Conservation (phyloP, 495 filamentous ascomycete species). For the Xylaria acuta region DNA sequence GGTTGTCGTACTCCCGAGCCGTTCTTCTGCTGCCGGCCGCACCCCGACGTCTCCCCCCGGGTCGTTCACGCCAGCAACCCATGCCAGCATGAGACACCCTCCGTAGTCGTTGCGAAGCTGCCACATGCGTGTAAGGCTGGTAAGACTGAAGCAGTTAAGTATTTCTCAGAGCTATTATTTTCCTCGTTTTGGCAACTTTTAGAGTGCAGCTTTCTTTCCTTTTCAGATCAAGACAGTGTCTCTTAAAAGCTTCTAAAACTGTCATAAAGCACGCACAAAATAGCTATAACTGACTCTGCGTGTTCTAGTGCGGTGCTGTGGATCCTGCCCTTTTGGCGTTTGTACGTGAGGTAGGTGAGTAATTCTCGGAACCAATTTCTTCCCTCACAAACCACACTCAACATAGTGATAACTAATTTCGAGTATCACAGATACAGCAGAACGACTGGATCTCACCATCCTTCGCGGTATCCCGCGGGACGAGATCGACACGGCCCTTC, state of each 20-base stretch:
- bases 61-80: not conserved
- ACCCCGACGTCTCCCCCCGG: not conserved
- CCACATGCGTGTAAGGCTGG: conserved; percentile 3
- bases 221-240: too few relatives aligned
- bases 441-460: conserved; percentile 9
- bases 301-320: not conserved
- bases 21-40: conserved; percentile 8
- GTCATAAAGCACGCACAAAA: too few relatives aligned
- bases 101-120: conserved; percentile 9
- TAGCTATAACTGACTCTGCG: not conserved
- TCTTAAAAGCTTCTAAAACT: too few relatives aligned
- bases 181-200: not conserved
- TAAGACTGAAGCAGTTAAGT: not conserved
- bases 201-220: not conserved
- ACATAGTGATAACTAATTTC: not conserved
- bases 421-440: not conserved
- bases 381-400: not conserved
- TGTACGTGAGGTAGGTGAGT: conserved; percentile 4
- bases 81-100: conserved; percentile 13
- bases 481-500: not conserved
- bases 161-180: not conserved
- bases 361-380: not conserved
- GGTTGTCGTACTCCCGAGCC: conserved; percentile 21
- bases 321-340: conserved; percentile 8
- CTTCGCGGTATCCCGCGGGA: not conserved